Percentiles rank a stretch among this genome's conserved stretches.
Conservation (phyloP, 352 stramenopile species). For the Globisporangium canariense region DNA sequence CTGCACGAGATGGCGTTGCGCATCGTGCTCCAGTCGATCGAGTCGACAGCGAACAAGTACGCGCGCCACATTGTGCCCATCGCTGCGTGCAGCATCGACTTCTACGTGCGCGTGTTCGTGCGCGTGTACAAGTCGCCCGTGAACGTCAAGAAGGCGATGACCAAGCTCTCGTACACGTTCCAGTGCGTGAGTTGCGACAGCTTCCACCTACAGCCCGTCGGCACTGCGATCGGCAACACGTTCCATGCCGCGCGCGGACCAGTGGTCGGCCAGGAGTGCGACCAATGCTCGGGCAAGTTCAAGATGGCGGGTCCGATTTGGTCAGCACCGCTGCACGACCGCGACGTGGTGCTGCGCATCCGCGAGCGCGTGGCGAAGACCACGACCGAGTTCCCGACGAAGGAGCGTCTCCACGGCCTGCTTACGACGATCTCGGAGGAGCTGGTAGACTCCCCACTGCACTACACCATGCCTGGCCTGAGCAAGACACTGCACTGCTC, state of each 20-base stretch:
- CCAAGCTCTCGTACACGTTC: slow-evolving; percentile 86
- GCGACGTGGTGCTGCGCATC: slow-evolving; percentile 82
- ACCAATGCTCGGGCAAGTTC: slow-evolving; percentile 82
- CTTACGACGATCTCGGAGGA: slow-evolving; percentile 96
- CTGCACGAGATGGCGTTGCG: slow-evolving; percentile 86
- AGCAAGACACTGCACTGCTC: slow-evolving; percentile 92
- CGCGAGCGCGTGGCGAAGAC: slow-evolving; percentile 76
- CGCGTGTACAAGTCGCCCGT: slow-evolving; percentile 96
- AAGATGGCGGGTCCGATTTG: slow-evolving; percentile 97
- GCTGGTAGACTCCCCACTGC: slow-evolving; percentile 93
- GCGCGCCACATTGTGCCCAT: slow-evolving; percentile 96
- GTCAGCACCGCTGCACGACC: slow-evolving; percentile 95
- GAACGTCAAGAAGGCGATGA: slow-evolving; percentile 93
- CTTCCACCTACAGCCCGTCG: slow-evolving; percentile 95
- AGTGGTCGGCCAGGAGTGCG: slow-evolving; percentile 65
- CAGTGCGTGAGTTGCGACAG: slow-evolving; percentile 96
- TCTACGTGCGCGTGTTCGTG: slow-evolving; percentile 99
- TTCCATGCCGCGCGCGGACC: slow-evolving; percentile 79
- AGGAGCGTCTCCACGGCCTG: slow-evolving; percentile 91
- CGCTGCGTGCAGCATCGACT: slow-evolving; percentile 98
- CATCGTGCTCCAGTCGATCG: slow-evolving; percentile 95
- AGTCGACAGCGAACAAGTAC: slow-evolving; percentile 94
- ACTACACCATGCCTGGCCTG: slow-evolving; percentile 95
- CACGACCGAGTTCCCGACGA: slow-evolving; percentile 89
- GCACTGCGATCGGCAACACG: slow-evolving; percentile 81